phyloP scores from a whole-genome alignment of 2,329 filamentous ascomycete genomes.

The Cadophora sp. region DNA sequence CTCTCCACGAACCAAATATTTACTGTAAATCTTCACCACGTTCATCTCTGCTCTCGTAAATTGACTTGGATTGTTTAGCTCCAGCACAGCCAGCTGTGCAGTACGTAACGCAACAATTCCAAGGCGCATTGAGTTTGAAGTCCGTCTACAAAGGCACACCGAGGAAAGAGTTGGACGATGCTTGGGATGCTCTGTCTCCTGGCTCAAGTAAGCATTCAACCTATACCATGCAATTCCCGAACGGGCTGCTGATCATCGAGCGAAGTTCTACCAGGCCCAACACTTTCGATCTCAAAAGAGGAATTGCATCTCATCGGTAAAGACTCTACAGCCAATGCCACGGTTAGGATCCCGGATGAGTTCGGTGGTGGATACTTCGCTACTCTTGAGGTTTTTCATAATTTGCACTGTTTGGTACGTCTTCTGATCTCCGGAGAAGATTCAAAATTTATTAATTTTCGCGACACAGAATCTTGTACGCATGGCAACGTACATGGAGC shows the following conservation, averaged over 20 bases:
- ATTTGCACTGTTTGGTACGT: constrained; percentile 18
- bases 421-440: background rate
- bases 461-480: constrained; percentile 1
- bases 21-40: background rate
- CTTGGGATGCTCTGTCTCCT: constrained; percentile 2
- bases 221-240: background rate
- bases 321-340: background rate
- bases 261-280: background rate
- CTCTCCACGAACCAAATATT: background rate
- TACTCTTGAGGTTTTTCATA: constrained; percentile 19
- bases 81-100: background rate
- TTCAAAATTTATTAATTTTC: background rate
- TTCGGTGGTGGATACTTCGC: constrained; percentile 17
- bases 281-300: background rate
- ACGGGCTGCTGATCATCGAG: background rate
- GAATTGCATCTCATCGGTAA: background rate
- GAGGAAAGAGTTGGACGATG: constrained; percentile 4
- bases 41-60: background rate
- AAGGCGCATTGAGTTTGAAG: background rate
- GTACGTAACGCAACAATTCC: background rate
- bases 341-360: constrained; percentile 8
- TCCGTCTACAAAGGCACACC: background rate
- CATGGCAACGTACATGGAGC: background rate
- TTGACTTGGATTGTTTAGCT: background rate
- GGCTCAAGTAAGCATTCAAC: background rate